Evolutionary conservation across 2,329 filamentous ascomycete species (phyloP), one percentile per base, ranked within the genome.

Genomic region (Fusarium scirpi): DNA sequence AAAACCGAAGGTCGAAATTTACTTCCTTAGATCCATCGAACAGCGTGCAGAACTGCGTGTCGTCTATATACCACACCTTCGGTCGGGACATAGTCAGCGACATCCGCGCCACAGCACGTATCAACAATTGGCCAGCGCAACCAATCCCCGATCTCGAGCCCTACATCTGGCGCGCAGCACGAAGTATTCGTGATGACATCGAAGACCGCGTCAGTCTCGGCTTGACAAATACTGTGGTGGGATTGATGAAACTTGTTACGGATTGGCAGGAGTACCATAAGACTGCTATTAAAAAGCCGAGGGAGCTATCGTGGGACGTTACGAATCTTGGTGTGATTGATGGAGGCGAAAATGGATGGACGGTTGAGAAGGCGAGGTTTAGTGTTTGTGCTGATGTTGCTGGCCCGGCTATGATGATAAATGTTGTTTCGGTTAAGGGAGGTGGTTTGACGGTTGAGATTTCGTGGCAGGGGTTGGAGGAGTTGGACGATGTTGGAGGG

Each of bases 201-300:
- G 15, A 65, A 10, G 24, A 58, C 3, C 32, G 45, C 1, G 5
- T 65, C 6, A 34, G 48, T 5, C 18, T 9, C 7, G 62, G 60
- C 2, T 8, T 65, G 6, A 59, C 32, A 0, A 40, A 65, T 3
- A 58, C 20, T 0, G 6, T 65, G 0, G 40, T 65, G 0, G 62
- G 62, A 0, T 8, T 65, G 3, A 51, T 65, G 62, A 59, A 58
- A 13, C 25, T 65, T 3, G n/a, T 65, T 0, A 34, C 45, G 1
- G 62, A 65, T 3, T 65, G 62, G 62, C 60, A 59, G 2, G 61
- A 65, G 1, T 51, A 65, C 7, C 22, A 58, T 8, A n/a, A 11
- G 38, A 27, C 20, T 3, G 2, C 22, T 3, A 12, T 29, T 4
- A 65, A 49, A 20, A 65, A 58, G 8, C 45, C 60, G 1, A 53